Base-by-base conservation (phyloP, 169 alveolate genomes). In the Theileria orientalis region DNA sequence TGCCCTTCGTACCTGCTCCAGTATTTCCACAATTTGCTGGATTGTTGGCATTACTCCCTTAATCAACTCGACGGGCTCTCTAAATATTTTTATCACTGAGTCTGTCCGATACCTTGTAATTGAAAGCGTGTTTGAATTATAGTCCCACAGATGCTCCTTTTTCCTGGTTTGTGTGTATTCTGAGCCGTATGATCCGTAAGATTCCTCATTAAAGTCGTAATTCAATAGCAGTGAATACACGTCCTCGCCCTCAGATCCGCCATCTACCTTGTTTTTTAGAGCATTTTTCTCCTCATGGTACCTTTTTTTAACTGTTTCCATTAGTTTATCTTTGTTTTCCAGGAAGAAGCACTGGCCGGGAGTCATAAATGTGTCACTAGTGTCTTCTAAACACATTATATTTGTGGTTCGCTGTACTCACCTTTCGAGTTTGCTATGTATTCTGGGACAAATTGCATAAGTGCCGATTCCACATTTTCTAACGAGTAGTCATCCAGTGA, bases 21-120 rank as follows among this genome's bases (percentile, higher is more conserved):
- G 78, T 27, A 90, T 90, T 29, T 77, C 84, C 16, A 90, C 84
- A 19, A 90, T 62, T 51, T 90, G 91, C 69, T 90, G 86, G 33
- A 90, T 64, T 14, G 93, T 84, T 7, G 94, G 94, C 92, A 90
- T 90, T 52, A 74, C 62, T 25, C 94, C 94, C 68, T 90, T 84
- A 37, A 61, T 71, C 30, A 90, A 57, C 44, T 85, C 88, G 30
- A 90, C 40, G 25, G 77, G 60, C 25, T 83, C 83, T 16, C 90
- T 74, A 44, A 3, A 62, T 14, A 66, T 32, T n/a, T n/a, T 3
- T 8, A 32, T 8, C 25, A 37, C 16, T 19, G 11, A 9, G n/a
- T 7, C 1, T 8, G 35, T 1, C 9, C 13, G 49, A 0, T 32
- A 59, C 77, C 42, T 76, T 19, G 72, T 7, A 8, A 56, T 21